Evolutionary conservation across 1,284 basidiomycete species (phyloP), one percentile per base, ranked within the genome.

Genomic region (Macrocystidia cucumis): DNA sequence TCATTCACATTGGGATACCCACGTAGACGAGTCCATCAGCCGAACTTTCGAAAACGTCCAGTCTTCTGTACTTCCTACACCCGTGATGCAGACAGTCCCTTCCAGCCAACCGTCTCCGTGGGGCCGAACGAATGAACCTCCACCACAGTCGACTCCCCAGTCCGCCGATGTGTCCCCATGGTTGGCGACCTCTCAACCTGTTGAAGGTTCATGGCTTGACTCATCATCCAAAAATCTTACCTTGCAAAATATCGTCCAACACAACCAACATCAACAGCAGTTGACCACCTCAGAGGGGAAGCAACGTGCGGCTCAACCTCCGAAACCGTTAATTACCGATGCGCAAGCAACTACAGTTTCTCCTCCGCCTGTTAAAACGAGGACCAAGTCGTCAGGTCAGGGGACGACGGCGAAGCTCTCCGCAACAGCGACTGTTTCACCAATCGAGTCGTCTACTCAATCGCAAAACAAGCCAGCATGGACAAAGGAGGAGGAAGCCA

Each of bases 401-500:
- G n/a, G n/a, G n/a, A n/a, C n/a, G n/a, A n/a, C n/a, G 45, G 30
- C 32, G 16, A 36, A 43, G 12, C 36, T 39, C 28, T 52, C 57
- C 33, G 47, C 51, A 29, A 49, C 50, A 44, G 55, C 43, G 35
- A 38, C 47, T 30, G 40, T 48, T 22, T 47, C 60, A n/a, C 52
- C 63, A n/a, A 13, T 16, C 6, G 17, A 30, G 16, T n/a, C n/a
- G n/a, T n/a, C 29, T 29, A 44, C 55, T 23, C 40, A 57, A 11
- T 44, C 54, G 29, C 54, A 69, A 23, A 37, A 55, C 14, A 79
- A 76, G 49, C 53, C 67, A 11, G 70, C 71, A 4, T 86, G 82
- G 79, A 62, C 63, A 12, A 73, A 69, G 40, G 76, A 78, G 25
- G 81, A 85, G 23, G 81, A 83, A 8, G 55, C 58, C 27, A 75